Evolutionary conservation across 495 filamentous ascomycete genomes (phyloP).

Genomic region (Trichoderma gamsii): DNA sequence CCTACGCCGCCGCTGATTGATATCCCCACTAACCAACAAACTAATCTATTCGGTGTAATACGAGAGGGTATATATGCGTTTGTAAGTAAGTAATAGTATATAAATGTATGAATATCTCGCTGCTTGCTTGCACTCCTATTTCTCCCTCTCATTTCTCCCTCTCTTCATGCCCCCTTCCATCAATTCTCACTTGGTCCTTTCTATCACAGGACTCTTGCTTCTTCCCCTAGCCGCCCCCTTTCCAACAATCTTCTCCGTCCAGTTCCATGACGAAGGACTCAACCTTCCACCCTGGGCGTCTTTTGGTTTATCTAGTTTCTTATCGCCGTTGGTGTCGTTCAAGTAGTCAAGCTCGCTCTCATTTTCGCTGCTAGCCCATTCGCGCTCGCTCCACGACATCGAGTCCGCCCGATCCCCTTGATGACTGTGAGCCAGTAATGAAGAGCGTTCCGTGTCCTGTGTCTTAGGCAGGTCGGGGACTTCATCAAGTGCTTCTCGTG

Average conservation of each 20-base stretch:
- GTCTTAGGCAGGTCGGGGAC: constrained; percentile 27
- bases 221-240: constrained; percentile 31
- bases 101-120: too few relatives aligned
- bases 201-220: constrained; percentile 15
- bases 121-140: too few relatives aligned
- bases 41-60: too few relatives aligned
- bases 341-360: constrained; percentile 39
- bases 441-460: constrained; percentile 21
- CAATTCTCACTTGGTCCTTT: background rate
- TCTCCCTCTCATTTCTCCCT: too few relatives aligned
- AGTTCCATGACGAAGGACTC: constrained; percentile 40
- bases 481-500: constrained; percentile 33
- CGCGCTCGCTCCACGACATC: constrained; percentile 48
- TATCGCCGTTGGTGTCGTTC: constrained; percentile 17
- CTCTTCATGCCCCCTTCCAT: too few relatives aligned
- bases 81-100: too few relatives aligned
- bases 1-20: too few relatives aligned
- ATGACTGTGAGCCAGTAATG: constrained; percentile 22
- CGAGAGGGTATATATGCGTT: too few relatives aligned
- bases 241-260: constrained; percentile 53
- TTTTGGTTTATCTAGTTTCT: constrained; percentile 17
- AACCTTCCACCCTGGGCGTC: constrained; percentile 21
- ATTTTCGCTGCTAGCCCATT: constrained; percentile 46
- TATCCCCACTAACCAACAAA: too few relatives aligned
- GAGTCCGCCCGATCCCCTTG: constrained; percentile 33